Percentiles rank a stretch among this genome's conserved stretches.
Conservation (phyloP, 2,329 filamentous ascomycete species). For the Waltergamsia citrina region DNA sequence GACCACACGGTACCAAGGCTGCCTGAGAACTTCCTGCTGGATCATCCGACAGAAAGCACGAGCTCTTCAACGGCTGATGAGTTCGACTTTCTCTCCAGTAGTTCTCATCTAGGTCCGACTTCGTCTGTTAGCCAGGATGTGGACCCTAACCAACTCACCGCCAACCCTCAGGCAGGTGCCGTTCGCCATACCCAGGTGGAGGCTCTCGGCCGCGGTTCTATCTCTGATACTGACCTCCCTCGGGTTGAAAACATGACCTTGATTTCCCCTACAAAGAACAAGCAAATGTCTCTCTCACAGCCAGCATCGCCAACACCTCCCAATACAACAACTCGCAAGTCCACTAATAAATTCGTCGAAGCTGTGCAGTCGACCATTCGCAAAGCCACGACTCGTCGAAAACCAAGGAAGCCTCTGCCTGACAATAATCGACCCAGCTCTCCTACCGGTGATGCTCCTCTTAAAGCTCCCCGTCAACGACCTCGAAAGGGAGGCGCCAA, state of each 20-base stretch:
- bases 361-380: constrained; percentile 29
- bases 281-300: constrained; percentile 11
- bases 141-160: constrained; percentile 16
- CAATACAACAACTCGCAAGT: constrained; percentile 17
- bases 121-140: constrained; percentile 17
- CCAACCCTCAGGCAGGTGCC: constrained; percentile 4
- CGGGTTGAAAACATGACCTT: constrained; percentile 37
- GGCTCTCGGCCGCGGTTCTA: constrained; percentile 22
- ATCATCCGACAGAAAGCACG: constrained; percentile 19
- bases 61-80: constrained; percentile 25
- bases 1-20: constrained; percentile 10
- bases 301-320: constrained; percentile 22
- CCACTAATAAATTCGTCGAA: constrained; percentile 30
- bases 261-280: constrained; percentile 22
- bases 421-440: constrained; percentile 15
- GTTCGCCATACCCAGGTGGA: constrained; percentile 12
- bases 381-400: constrained; percentile 25
- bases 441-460: constrained; percentile 18
- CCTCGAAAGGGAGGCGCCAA: constrained; percentile 12
- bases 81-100: constrained; percentile 24
- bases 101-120: constrained; percentile 16
- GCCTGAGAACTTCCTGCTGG: constrained; percentile 17
- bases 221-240: constrained; percentile 38
- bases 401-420: constrained; percentile 13
- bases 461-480: constrained; percentile 21